Conservation (phyloP, 2,329 filamentous ascomycete genomes). For the Colletotrichum sp. region DNA sequence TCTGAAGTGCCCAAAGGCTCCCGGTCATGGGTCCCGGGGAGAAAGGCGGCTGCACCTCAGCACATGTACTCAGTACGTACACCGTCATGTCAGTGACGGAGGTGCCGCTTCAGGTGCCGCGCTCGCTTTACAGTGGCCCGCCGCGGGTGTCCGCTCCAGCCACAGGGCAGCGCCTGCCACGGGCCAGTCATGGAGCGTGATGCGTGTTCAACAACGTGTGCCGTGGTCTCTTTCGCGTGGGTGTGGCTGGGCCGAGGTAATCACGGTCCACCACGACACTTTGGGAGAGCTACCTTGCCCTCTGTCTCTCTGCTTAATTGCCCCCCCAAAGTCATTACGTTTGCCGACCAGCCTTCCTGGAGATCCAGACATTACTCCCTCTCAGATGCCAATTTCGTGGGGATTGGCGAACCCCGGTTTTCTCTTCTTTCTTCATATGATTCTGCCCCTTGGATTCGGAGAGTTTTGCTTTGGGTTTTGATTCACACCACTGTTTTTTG, state of each 20-base stretch:
- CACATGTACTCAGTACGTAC: neutral
- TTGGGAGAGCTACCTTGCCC: neutral
- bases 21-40: slow-evolving; percentile 1
- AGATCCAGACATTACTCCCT: neutral
- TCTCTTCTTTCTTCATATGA: neutral
- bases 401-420: neutral
- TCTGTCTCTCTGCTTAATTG: neutral
- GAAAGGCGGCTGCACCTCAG: neutral
- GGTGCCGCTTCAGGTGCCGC: neutral
- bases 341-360: slow-evolving; percentile 15
- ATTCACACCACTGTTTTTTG: neutral
- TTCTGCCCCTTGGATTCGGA: neutral
- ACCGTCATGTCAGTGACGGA: neutral
- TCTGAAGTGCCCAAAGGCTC: neutral
- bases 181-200: neutral
- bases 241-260: slow-evolving; percentile 22
- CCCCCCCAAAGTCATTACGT: neutral
- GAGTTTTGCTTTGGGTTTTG: neutral
- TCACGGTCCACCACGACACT: slow-evolving; percentile 10
- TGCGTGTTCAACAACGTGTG: neutral
- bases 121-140: neutral
- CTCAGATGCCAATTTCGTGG: slow-evolving; percentile 4
- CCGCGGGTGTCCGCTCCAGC: neutral
- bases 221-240: neutral
- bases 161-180: neutral